A percentile compares a stretch with the other conserved stretches of the same genome.
These are phyloP conservation scores for Blastobotrys elegans DNA, from an alignment of 1,139 yeast species.

Conservation along the genomic window DNA sequence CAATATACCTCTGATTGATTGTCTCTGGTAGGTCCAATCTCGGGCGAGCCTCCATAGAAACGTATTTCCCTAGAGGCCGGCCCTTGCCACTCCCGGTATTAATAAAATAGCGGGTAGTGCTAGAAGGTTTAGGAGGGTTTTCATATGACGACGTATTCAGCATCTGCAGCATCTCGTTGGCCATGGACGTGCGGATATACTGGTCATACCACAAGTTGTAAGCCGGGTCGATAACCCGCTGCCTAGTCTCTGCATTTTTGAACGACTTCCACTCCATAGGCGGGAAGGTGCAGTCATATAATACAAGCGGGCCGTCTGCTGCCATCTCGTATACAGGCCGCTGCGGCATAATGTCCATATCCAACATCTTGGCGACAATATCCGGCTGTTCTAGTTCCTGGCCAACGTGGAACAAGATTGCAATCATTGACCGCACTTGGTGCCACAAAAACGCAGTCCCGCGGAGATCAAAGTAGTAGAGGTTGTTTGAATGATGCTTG, in stretches of 20 bases:
- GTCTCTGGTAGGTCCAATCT: constrained; percentile 58
- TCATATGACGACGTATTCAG: constrained; percentile 28
- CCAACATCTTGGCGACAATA: constrained; percentile 54
- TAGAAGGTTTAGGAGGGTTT: constrained; percentile 22
- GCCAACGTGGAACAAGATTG: constrained; percentile 72
- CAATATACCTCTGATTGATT: constrained; percentile 60
- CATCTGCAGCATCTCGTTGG: constrained; percentile 27
- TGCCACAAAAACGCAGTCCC: constrained; percentile 98
- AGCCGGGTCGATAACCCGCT: constrained; percentile 22
- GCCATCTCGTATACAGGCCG: constrained; percentile 90
- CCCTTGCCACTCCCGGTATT: constrained; percentile 30
- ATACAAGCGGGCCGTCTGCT: constrained; percentile 79
- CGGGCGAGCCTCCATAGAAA: constrained; percentile 54
- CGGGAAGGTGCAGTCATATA: constrained; percentile 78
- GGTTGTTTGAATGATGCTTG: constrained; percentile 19
- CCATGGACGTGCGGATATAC: constrained; percentile 35
- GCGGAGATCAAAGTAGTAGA: constrained; percentile 65
- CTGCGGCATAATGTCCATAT: constrained; percentile 53
- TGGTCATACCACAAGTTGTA: constrained; percentile 34
- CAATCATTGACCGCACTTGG: constrained; percentile 95
- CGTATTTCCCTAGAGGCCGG: constrained; percentile 46
- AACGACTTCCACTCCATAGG: constrained; percentile 58
- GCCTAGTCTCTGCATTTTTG: constrained; percentile 19
- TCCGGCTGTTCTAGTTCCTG: constrained; percentile 63
- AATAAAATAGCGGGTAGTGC: constrained; percentile 21